A percentile compares a stretch with the other conserved stretches of the same genome.
Conservation (phyloP, 2,329 filamentous ascomycete species). For the Stagonosporopsis tanaceti region DNA sequence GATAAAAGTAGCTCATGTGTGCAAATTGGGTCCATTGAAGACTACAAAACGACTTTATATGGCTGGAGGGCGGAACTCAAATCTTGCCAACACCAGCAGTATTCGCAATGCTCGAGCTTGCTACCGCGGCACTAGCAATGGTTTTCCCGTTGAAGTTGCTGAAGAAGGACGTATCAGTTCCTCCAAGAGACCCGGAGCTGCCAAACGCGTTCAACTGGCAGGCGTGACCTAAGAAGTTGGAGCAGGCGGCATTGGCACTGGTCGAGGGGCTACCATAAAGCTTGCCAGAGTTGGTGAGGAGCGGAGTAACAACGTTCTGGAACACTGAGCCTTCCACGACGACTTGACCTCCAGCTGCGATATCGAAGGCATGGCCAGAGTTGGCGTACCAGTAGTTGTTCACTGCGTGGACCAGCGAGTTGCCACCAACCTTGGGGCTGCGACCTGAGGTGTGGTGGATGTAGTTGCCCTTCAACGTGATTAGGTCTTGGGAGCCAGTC, state of each 20-base stretch:
- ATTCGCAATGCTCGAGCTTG: conserved; percentile 47
- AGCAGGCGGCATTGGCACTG: conserved; percentile 53
- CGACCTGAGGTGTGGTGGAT: conserved; percentile 65
- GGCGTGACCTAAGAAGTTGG: conserved; percentile 54
- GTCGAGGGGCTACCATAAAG: conserved; percentile 50
- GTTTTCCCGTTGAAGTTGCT: conserved; percentile 60
- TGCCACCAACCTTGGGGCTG: conserved; percentile 61
- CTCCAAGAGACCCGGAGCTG: conserved; percentile 30
- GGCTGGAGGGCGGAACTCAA: neutral
- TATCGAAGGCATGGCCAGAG: conserved; percentile 64
- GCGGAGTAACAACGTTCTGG: conserved; percentile 58
- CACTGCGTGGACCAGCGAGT: conserved; percentile 65
- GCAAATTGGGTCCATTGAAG: neutral
- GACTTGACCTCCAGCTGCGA: conserved; percentile 46
- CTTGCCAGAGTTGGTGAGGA: conserved; percentile 51
- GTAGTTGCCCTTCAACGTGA: conserved; percentile 67
- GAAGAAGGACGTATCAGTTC: conserved; percentile 57
- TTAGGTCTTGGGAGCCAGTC: conserved; percentile 60
- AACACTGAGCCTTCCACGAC: conserved; percentile 66
- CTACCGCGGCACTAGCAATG: conserved; percentile 55
- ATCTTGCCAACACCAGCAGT: conserved; percentile 58
- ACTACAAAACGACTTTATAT: neutral
- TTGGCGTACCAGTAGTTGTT: conserved; percentile 68
- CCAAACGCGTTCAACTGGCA: conserved; percentile 59
- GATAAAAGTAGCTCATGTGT: neutral